Base-by-base conservation (phyloP, 2,329 filamentous ascomycete species). In the Arthrinium puccinioides region DNA sequence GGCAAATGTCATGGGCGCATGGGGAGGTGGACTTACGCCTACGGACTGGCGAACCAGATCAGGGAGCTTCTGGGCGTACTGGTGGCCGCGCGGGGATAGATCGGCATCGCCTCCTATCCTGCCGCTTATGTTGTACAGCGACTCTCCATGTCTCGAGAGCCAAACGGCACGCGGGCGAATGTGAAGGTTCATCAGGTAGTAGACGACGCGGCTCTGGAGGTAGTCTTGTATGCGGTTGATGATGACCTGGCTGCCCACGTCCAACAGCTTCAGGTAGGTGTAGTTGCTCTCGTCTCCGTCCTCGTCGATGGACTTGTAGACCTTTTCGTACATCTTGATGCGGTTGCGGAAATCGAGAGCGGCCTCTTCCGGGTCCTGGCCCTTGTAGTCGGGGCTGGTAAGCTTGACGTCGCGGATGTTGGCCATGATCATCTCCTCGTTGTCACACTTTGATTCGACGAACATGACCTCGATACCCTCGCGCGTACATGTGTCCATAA, bases 221-320 rank as follows among this genome's bases (percentile, higher is more conserved):
- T 98, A 98, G 62, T 98, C 92, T 57, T 88, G 83, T 54, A 98
- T 95, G 56, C 85, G 82, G 66, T 97, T 98, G 74, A 98, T 97
- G 55, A 97, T 92, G 56, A 97, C 89, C 55, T 94, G 87, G 49
- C 87, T 87, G 41, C 92, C 89, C 10, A 97, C 87, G 55, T 98
- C 83, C 72, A 97, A 94, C 56, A 98, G 84, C 66, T 98, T 97
- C 57, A 97, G 83, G 57, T 96, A 98, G 25, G 92, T 95, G 52
- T 92, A 78, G 50, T 90, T 73, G 49, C 76, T 79, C 69, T 97
- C 90, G 46, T 94, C 84, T 28, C 66, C 69, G 44, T 79, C 73
- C 48, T 84, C 84, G 49, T 94, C 87, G 52, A 98, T 87, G 2
- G 87, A 90, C 65, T 94, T 79, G 63, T 98, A 98, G 20, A 94